These are phyloP conservation scores for Xylaria sp. DNA, from an alignment of 2,329 filamentous ascomycete genomes.

Conservation along the genomic window DNA sequence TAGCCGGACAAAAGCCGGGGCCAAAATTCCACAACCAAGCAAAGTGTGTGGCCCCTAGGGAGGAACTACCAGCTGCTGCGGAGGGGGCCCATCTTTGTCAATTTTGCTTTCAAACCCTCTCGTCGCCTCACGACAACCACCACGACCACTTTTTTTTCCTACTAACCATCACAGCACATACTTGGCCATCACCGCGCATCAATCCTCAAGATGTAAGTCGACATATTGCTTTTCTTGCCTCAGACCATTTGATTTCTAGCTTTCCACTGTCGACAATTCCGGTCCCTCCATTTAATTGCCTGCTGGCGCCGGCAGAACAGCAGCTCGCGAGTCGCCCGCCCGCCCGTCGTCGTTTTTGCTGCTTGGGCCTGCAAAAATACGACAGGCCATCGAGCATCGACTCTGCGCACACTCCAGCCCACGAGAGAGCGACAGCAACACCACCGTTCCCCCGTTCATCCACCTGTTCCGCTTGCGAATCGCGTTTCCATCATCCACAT, in stretches of 20 bases:
- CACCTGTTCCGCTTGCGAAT: neutral
- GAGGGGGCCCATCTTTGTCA: conserved; percentile 13
- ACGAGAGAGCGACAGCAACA: neutral
- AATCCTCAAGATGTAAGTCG: conserved; percentile 33
- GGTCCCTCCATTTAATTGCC: neutral
- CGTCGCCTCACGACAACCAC: conserved; percentile 16
- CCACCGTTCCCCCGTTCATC: neutral
- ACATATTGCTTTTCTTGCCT: neutral
- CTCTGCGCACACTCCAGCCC: neutral
- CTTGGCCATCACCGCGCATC: conserved; percentile 28
- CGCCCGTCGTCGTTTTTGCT: neutral
- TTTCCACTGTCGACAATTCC: neutral
- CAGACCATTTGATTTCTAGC: neutral
- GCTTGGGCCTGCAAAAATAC: neutral
- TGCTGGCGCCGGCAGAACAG: neutral
- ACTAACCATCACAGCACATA: conserved; percentile 30
- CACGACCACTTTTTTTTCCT: conserved; percentile 18
- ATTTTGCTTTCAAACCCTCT: conserved; percentile 26
- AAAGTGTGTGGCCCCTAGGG: conserved; percentile 10
- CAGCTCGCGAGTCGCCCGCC: neutral
- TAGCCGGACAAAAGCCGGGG: conserved; percentile 27
- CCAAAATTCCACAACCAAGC: conserved; percentile 20
- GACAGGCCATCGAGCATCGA: conserved; percentile 7
- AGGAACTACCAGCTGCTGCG: conserved; percentile 1
- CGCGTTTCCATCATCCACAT: neutral